phyloP scores from a whole-genome alignment of 108 stramenopile species.

The Chaetoceros muelleri region DNA sequence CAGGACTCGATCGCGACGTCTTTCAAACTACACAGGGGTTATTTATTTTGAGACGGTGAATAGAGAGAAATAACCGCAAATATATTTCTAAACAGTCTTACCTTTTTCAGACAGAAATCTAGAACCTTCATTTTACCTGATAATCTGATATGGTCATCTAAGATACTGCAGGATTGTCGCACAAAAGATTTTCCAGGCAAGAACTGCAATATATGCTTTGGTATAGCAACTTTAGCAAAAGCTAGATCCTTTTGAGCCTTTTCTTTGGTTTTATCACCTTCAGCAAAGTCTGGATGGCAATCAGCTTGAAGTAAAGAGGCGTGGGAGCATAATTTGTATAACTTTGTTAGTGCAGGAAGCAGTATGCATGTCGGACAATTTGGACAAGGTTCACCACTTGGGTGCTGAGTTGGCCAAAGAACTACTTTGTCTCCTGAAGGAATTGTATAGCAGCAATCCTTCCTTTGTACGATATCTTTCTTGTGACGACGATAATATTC shows the following conservation, averaged over 20 bases:
- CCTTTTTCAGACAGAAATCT: constrained; percentile 22
- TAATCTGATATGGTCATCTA: constrained; percentile 63
- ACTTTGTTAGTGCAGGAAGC: constrained; percentile 42
- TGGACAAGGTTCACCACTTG: constrained; percentile 14
- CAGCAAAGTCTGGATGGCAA: constrained; percentile 12
- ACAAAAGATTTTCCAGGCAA: constrained; percentile 51
- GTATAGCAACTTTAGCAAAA: constrained; percentile 65
- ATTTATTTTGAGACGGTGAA: too few species aligned
- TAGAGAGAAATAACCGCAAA: too few species aligned
- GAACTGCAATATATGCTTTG: constrained; percentile 33
- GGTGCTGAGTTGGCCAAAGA: constrained; percentile 45
- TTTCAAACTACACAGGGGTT: constrained; percentile 19
- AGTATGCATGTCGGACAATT: constrained; percentile 56
- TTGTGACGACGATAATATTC: constrained; percentile 53
- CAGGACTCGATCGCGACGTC: constrained; percentile 46
- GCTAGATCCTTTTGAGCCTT: constrained; percentile 43
- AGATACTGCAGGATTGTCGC: constrained; percentile 45
- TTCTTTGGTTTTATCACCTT: constrained; percentile 11
- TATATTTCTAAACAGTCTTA: not conserved
- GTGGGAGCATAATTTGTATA: constrained; percentile 63
- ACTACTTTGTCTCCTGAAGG: constrained; percentile 36
- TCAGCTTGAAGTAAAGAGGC: constrained; percentile 64
- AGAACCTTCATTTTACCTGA: constrained; percentile 76
- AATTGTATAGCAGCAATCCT: constrained; percentile 43
- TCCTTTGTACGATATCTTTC: constrained; percentile 25